Evolutionary conservation across 805 yeast genomes (phyloP).

Genomic region (Wickerhamomyces chaumierensis): DNA sequence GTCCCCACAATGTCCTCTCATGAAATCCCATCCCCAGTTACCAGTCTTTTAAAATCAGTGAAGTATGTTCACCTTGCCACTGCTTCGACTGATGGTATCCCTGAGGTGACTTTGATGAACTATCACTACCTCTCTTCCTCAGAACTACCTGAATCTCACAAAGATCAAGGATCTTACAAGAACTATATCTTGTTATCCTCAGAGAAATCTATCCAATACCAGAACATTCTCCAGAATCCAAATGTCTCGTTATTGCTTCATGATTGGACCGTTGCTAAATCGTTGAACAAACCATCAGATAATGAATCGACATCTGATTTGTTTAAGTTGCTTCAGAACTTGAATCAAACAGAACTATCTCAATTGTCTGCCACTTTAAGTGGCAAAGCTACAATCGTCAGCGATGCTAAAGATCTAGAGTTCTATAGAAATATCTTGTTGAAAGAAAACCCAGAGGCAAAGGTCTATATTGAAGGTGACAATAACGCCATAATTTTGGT

Average conservation of each 20-base stretch:
- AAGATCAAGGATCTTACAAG: slow-evolving; percentile 17
- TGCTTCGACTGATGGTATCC: slow-evolving; percentile 43
- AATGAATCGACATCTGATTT: slow-evolving; percentile 27
- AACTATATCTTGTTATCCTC: slow-evolving; percentile 55
- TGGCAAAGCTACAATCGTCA: slow-evolving; percentile 56
- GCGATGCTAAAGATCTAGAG: slow-evolving; percentile 35
- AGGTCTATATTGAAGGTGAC: slow-evolving; percentile 52
- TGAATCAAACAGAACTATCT: slow-evolving; percentile 73
- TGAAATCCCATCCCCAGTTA: slow-evolving; percentile 23
- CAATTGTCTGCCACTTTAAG: slow-evolving; percentile 73
- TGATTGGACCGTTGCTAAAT: slow-evolving; percentile 69
- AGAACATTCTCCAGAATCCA: slow-evolving; percentile 60
- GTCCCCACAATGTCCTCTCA: not conserved
- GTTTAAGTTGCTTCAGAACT: slow-evolving; percentile 52
- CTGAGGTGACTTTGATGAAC: slow-evolving; percentile 89
- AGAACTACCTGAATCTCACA: slow-evolving; percentile 11
- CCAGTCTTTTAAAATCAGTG: slow-evolving; percentile 42
- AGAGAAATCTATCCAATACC: slow-evolving; percentile 64
- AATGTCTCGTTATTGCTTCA: slow-evolving; percentile 76
- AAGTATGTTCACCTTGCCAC: slow-evolving; percentile 82
- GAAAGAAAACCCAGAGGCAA: slow-evolving; percentile 58
- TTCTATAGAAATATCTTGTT: slow-evolving; percentile 54
- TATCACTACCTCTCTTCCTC: slow-evolving; percentile 52
- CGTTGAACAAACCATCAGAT: slow-evolving; percentile 20
- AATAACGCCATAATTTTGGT: slow-evolving; percentile 59